Conservation (phyloP, 2,329 filamentous ascomycete species). For the Aspergillus phoenicis region DNA sequence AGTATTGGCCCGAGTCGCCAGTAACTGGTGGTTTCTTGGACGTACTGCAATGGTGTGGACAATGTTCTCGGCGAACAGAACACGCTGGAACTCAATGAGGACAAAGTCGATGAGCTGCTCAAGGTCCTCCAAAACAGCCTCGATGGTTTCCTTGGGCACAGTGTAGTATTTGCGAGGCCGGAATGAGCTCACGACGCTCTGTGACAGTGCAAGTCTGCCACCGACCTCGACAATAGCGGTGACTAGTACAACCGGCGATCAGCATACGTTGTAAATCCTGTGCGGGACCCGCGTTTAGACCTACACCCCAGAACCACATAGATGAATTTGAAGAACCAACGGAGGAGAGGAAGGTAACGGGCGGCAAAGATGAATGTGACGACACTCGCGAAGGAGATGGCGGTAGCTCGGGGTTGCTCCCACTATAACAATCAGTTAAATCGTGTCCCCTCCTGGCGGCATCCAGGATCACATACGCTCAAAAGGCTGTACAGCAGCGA, state of each 20-base stretch:
- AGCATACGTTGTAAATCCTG: conserved; percentile 15
- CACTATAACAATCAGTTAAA: conserved; percentile 46
- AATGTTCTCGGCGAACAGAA: conserved; percentile 67
- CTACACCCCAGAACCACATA: conserved; percentile 62
- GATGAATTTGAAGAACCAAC: conserved; percentile 62
- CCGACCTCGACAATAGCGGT: conserved; percentile 61
- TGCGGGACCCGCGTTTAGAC: conserved; percentile 25
- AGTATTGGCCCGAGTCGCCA: neutral
- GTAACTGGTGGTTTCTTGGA: neutral
- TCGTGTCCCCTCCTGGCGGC: neutral
- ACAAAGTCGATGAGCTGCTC: conserved; percentile 70
- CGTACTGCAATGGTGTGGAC: conserved; percentile 62
- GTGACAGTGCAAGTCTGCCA: conserved; percentile 58
- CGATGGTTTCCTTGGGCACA: conserved; percentile 64
- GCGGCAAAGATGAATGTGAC: conserved; percentile 63
- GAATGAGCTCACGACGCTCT: conserved; percentile 63
- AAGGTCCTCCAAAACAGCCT: conserved; percentile 62
- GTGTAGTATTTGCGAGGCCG: conserved; percentile 67
- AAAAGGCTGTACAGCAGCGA: conserved; percentile 67
- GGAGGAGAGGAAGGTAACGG: conserved; percentile 64
- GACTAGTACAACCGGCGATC: conserved; percentile 39
- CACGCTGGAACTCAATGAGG: conserved; percentile 67
- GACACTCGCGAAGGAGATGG: conserved; percentile 59
- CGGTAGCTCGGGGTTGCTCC: conserved; percentile 67
- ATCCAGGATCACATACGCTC: conserved; percentile 51